Evolutionary conservation across 129 eudicot genomes (phyloP), one percentile per base, ranked within the genome.

Genomic region (Helianthus tuberosus): DNA sequence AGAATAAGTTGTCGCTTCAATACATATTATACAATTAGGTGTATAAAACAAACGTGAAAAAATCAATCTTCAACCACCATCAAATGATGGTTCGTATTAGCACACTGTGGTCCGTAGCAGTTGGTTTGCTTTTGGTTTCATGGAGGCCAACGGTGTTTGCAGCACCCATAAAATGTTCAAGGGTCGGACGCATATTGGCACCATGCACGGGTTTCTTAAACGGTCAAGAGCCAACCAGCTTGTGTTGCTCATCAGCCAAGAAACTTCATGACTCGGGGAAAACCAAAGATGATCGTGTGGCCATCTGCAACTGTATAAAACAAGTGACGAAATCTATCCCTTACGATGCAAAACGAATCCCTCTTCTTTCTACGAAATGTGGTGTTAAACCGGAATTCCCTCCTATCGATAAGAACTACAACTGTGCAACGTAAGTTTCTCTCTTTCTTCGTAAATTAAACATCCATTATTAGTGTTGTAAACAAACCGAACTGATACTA

Each of bases 281-380:
- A 77, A 69, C 54, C 3, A 77, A 77, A 35, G 29, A 68, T 0
- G 76, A 77, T 14, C 81, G 81, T 17, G 71, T 69, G 50, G 71
- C 64, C 13, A 68, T 77, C 3, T 77, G 81, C 71, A 69, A 69
- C 16, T 77, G 81, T 70, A 63, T 59, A 14, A 77, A 77, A 62
- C 71, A 77, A 69, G 69, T 52, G 9, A 49, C 63, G 12, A 25
- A 32, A 66, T 7, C 60, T 6, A 67, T 66, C 20, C 10, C 16
- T 35, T 69, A 60, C 13, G 61, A 77, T 23, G 70, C 81, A 13
- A 69, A 69, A 20, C 61, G 81, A 48, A 44, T 77, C 16, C 66
- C 76, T 59, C 71, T 77, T 69, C 14, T 77, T 15, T 69, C 81
- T 11, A 41, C 39, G 64, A 69, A 69, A 61, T 78, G 82, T 78